Evolutionary conservation across 179 eudicot genomes (phyloP).

Genomic region (Heliamphora pulchella): DNA sequence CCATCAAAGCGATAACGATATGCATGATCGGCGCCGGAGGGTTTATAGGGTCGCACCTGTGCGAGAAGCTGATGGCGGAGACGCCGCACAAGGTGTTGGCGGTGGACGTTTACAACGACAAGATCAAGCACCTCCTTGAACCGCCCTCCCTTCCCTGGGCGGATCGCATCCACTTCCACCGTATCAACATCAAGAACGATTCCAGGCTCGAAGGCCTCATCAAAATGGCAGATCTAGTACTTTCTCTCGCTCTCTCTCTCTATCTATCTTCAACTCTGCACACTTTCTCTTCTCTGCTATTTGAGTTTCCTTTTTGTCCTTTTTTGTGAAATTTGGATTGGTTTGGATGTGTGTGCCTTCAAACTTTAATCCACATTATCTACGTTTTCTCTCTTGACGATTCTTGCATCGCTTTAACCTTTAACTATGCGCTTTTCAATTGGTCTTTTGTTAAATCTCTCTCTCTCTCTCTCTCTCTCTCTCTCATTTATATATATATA

Average conservation of each 20-base stretch:
- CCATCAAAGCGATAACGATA: conserved; percentile 56
- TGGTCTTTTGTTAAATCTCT: not conserved
- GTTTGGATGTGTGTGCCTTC: conserved; percentile 3
- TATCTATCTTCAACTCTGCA: not conserved
- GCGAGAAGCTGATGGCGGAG: conserved; percentile 78
- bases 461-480: not conserved
- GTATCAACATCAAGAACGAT: conserved; percentile 87
- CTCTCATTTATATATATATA: not conserved
- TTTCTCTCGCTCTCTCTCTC: not conserved
- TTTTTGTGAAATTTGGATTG: not conserved
- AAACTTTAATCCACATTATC: not conserved
- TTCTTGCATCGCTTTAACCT: conserved; percentile 5
- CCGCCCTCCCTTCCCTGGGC: conserved; percentile 50
- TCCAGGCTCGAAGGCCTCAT: conserved; percentile 96
- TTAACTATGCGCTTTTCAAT: not conserved
- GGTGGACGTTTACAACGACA: conserved; percentile 87
- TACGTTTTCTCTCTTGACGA: not conserved
- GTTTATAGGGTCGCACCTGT: conserved; percentile 94
- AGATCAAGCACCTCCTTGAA: conserved; percentile 87
- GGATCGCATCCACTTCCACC: conserved; percentile 77
- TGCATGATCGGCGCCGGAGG: conserved; percentile 99
- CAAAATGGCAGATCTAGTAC: conserved; percentile 88
- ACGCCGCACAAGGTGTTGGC: conserved; percentile 79
- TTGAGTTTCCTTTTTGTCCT: not conserved
- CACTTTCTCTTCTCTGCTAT: too few relatives aligned